Conservation (phyloP, 2,329 filamentous ascomycete species). For the Fusarium hostae region DNA sequence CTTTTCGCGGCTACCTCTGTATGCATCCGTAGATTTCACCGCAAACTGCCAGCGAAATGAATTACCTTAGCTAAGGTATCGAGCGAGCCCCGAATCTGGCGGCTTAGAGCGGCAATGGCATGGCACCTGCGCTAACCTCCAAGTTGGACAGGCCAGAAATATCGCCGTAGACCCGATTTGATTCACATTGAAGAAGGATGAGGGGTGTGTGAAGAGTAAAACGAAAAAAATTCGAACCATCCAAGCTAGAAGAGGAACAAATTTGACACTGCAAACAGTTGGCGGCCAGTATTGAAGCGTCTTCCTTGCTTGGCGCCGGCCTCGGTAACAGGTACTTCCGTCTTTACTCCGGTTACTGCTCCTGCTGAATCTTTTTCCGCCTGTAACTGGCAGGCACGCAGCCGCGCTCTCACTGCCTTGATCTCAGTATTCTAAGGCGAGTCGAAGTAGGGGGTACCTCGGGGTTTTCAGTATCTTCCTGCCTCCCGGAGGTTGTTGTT, state of each 20-base stretch:
- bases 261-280: slow-evolving; percentile 43
- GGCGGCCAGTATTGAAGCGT: slow-evolving; percentile 40
- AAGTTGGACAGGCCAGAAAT: slow-evolving; percentile 33
- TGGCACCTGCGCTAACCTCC: slow-evolving; percentile 41
- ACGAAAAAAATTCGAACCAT: slow-evolving; percentile 30
- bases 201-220: slow-evolving; percentile 30
- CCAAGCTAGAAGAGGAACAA: slow-evolving; percentile 31
- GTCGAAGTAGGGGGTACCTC: slow-evolving; percentile 32
- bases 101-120: slow-evolving; percentile 47
- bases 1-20: no score
- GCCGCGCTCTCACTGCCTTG: slow-evolving; percentile 29
- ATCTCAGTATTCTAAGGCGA: slow-evolving; percentile 20
- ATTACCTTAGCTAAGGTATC: not conserved
- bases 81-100: slow-evolving; percentile 35
- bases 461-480: slow-evolving; percentile 27
- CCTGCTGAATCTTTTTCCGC: slow-evolving; percentile 34
- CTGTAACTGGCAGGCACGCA: slow-evolving; percentile 32
- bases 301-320: slow-evolving; percentile 37
- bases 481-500: slow-evolving; percentile 30
- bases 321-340: slow-evolving; percentile 43
- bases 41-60: slow-evolving; percentile 32
- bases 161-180: slow-evolving; percentile 43
- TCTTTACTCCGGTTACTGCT: slow-evolving; percentile 38
- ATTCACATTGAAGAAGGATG: slow-evolving; percentile 21
- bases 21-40: slow-evolving; percentile 24